Evolutionary conservation across 352 stramenopile species (phyloP).

Genomic region (Phytophthora idaei): DNA sequence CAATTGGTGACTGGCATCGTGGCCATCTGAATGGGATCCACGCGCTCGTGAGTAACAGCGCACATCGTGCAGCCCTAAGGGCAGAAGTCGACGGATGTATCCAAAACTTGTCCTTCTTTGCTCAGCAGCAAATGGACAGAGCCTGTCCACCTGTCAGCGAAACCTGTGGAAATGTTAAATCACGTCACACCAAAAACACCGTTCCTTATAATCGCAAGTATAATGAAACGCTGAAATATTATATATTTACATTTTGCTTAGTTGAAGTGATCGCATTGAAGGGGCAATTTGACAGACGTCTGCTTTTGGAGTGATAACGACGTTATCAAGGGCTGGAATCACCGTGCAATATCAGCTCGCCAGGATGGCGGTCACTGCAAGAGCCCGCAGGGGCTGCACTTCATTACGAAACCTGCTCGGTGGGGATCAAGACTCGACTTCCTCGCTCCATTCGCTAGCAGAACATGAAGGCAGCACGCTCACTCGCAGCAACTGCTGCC

Average conservation of each 20-base stretch:
- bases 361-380: slow-evolving; percentile 22
- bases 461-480: slow-evolving; percentile 17
- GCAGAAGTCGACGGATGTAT: slow-evolving; percentile 30
- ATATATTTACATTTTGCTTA: slow-evolving; percentile 17
- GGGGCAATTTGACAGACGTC: slow-evolving; percentile 8
- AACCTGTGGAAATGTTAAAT: slow-evolving; percentile 8
- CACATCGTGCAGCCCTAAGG: neutral
- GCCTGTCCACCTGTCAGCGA: slow-evolving; percentile 10
- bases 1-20: slow-evolving; percentile 4
- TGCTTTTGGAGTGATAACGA: slow-evolving; percentile 13
- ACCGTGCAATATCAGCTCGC: slow-evolving; percentile 13
- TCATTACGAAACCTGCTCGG: slow-evolving; percentile 25
- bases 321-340: slow-evolving; percentile 12
- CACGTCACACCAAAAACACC: neutral
- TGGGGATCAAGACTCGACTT: slow-evolving; percentile 13
- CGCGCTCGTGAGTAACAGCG: slow-evolving; percentile 23
- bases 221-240: neutral
- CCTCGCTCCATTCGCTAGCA: neutral
- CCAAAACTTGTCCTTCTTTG: slow-evolving; percentile 25
- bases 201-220: neutral
- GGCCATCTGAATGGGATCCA: slow-evolving; percentile 18
- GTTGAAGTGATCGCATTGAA: slow-evolving; percentile 30
- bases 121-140: slow-evolving; percentile 1
- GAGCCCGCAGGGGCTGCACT: neutral
- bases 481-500: slow-evolving; percentile 1